Conservation (phyloP, 2,329 filamentous ascomycete genomes). For the Aspergillus ruber region DNA sequence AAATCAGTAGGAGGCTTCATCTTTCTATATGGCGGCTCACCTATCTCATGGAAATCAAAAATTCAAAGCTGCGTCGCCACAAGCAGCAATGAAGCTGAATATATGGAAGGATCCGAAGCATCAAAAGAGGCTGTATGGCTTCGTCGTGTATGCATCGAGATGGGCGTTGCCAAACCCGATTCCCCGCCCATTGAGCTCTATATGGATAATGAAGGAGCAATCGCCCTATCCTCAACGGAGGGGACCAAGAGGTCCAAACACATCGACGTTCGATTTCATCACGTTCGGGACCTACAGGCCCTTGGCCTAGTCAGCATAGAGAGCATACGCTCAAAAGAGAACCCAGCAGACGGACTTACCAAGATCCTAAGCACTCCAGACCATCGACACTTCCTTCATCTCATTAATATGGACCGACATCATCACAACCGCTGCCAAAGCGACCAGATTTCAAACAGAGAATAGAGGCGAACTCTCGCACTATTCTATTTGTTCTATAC, state of each 20-base stretch:
- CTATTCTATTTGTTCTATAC: neutral
- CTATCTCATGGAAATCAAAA: neutral
- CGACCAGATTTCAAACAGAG: too few species aligned
- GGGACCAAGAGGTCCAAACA: neutral
- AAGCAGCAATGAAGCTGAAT: neutral
- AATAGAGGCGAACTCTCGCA: too few species aligned
- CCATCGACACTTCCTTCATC: neutral
- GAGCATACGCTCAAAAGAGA: neutral
- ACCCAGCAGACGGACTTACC: neutral
- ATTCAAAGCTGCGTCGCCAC: neutral
- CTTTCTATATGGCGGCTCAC: neutral
- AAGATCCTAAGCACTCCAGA: neutral
- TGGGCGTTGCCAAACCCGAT: neutral
- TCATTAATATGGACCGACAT: neutral
- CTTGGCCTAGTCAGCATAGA: constrained; percentile 3
- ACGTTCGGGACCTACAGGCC: neutral
- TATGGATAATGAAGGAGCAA: neutral
- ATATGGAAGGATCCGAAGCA: neutral
- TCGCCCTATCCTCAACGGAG: neutral
- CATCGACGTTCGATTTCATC: neutral
- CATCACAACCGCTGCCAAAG: too few species aligned
- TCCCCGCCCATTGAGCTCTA: neutral
- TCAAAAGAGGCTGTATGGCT: neutral
- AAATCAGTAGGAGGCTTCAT: neutral
- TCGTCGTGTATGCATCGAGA: neutral